Evolutionary conservation across 768 basidiomycete genomes (phyloP), one percentile per base, ranked within the genome.

Genomic region (Rubroboletus pulcherrimus): DNA sequence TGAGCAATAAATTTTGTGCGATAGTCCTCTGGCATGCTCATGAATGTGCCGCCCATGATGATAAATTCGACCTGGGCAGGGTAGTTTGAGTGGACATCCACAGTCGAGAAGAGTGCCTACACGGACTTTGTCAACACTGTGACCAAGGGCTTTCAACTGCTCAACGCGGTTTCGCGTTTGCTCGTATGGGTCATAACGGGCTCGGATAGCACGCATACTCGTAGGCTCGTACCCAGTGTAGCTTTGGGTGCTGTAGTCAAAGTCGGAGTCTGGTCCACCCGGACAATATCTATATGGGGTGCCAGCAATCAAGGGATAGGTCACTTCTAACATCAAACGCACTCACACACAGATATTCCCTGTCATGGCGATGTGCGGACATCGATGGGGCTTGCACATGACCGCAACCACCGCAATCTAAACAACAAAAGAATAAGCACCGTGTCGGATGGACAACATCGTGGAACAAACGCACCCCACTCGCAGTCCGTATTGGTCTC

Each of bases 311-410:
- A 46, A 58, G 57, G 3, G 4, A 45, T 1, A 49, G 1, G 49
- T 35, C 41, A 46, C 5, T 12, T 29, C 1, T 34, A 14, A 17
- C 39, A 40, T 24, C 38, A 1, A 39, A 8, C 29, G 35, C 26
- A 75, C 89, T 60, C 72, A 96, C 87, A 99, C 97, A 74, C 97
- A 99, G 54, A 99, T 98, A 66, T 99, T 99, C 30, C 97, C 97
- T 0, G 97, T 99, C 93, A 99, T 97, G 8, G 97, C 97, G 53
- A 99, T 98, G 75, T 99, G 97, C 5, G 97, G 97, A 78, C 97
- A 99, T 51, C 97, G 84, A 78, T 99, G 97, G 2, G 97, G 97
- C 68, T 98, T 99, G 77, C 94, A 96, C 97, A 99, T 99, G n/a
- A 99, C 96, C 9, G 97, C 97, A 14, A 99, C 97, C 24, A 98